Evolutionary conservation across 1,139 yeast species (phyloP), one percentile per base, ranked within the genome.

Genomic region (Saccharomyces hybrid): DNA sequence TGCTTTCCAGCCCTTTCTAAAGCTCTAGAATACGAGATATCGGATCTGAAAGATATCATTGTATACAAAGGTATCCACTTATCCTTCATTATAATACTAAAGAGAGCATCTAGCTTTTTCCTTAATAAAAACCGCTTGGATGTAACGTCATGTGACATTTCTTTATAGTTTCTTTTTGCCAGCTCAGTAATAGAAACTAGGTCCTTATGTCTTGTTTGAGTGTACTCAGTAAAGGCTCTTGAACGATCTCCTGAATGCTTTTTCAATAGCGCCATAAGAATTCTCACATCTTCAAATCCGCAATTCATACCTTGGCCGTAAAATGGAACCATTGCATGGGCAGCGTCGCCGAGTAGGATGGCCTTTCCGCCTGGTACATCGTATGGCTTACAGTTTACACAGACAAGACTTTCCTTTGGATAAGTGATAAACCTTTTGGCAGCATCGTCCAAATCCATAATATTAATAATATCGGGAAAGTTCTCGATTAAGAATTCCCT

Each of bases 281-380:
- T 81, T 52, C 84, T 76, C 11, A 90, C 90, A 64, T 91, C 97
- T 70, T 91, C 97, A 67, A 91, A 86, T 1, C 98, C 98, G 67
- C 97, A 88, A 69, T 91, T 91, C 95, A 91, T 86, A 2, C 98
- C 98, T 69, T 91, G 98, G 6, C 97, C 97, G 65, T 90, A 91
- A 68, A 91, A 91, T 13, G 98, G 98, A 4, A 91, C 97, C 97
- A 90, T 90, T 14, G 95, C 84, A 70, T 91, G 98, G 0, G 97
- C 96, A 0, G 97, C 96, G 70, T 91, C 97, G 3, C 97, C 97
- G 38, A 91, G 74, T 5, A 91, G 73, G 13, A 91, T 74, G 14
- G 84, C 84, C 56, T 80, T 79, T 44, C 85, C 90, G 47, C 75
- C 72, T 13, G 59, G 41, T 34, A 76, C 79, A 64, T 88, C 82